These are phyloP conservation scores for Microcera coccophila DNA, from an alignment of 2,329 filamentous ascomycete species.

Conservation along the genomic window DNA sequence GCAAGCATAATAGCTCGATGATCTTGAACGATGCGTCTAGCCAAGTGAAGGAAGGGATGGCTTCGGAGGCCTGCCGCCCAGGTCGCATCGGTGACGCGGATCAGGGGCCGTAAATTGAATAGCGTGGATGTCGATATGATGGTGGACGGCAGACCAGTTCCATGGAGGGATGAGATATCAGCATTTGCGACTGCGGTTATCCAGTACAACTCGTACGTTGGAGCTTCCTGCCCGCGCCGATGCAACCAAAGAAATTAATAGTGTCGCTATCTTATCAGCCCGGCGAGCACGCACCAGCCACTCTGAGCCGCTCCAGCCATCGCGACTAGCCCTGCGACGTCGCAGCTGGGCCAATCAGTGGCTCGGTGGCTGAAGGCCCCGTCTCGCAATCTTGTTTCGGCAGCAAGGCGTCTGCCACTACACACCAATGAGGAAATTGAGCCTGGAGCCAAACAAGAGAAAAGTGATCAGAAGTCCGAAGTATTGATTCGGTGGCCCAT, in stretches of 20 bases:
- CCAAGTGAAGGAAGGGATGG: background rate
- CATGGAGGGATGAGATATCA: background rate
- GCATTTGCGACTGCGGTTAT: no score
- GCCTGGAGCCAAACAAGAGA: background rate
- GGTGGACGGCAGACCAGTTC: conserved; percentile 2
- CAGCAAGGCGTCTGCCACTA: background rate
- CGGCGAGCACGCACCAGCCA: no score
- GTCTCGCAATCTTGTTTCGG: background rate
- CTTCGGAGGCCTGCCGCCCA: conserved; percentile 10
- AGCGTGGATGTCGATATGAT: conserved; percentile 4
- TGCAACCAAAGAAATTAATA: conserved; percentile 20
- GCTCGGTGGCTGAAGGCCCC: background rate
- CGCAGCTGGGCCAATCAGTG: background rate
- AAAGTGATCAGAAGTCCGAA: no score
- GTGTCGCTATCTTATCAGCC: conserved; percentile 26
- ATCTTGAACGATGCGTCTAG: background rate
- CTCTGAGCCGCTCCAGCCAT: background rate
- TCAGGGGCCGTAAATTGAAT: conserved; percentile 2
- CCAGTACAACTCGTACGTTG: no score
- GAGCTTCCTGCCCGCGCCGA: no score
- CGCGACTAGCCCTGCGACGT: background rate
- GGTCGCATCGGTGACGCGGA: conserved; percentile 15
- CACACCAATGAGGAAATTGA: background rate
- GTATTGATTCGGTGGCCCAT: background rate
- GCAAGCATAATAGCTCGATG: conserved; percentile 25